Base-by-base conservation (phyloP, 768 basidiomycete species). In the Tephrocybe rancida region DNA sequence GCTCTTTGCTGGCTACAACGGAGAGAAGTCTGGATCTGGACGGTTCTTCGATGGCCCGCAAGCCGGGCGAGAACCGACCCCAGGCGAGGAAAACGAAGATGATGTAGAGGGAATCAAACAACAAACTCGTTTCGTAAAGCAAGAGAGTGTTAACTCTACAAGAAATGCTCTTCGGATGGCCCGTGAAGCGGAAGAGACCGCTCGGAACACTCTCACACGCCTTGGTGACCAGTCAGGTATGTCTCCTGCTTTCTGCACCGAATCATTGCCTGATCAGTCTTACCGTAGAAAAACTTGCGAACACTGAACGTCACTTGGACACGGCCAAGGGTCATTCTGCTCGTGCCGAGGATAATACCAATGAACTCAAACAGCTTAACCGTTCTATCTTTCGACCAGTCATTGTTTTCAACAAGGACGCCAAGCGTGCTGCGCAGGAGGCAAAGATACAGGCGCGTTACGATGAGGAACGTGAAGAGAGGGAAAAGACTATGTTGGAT, bases 131-230 rank as follows among this genome's bases (percentile, higher is more conserved):
- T 90, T 83, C 64, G 67, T 89, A 56, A 98, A 99, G 73, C 94
- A 98, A 71, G 95, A 98, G 62, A 89, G 86, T 65, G 87, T 95
- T 43, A 86, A 84, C 50, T 89, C 90, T 14, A 90, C 94, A 1
- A 77, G 95, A 62, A 98, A 98, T 71, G 96, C 96, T 11, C 78
- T 99, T 47, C 82, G 94, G 38, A 80, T 98, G 67, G 96, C 95
- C 34, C 80, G 88, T n/a, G 95, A 98, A 70, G 94, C 96, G 0
- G 96, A 98, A 70, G 96, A 99, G 70, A 96, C 94, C 10, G 96
- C 91, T 29, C 76, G 90, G 41, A 87, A 86, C 54, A 99, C 96
- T 4, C 66, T 99, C 18, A 74, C 68, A 52, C 90, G 84, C 64
- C 80, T 99, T 7, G 95, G 91, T 9, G 87, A 92, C 61, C 96